These are phyloP conservation scores for Colletotrichum costaricense DNA, from an alignment of 2,329 filamentous ascomycete species.

Conservation along the genomic window DNA sequence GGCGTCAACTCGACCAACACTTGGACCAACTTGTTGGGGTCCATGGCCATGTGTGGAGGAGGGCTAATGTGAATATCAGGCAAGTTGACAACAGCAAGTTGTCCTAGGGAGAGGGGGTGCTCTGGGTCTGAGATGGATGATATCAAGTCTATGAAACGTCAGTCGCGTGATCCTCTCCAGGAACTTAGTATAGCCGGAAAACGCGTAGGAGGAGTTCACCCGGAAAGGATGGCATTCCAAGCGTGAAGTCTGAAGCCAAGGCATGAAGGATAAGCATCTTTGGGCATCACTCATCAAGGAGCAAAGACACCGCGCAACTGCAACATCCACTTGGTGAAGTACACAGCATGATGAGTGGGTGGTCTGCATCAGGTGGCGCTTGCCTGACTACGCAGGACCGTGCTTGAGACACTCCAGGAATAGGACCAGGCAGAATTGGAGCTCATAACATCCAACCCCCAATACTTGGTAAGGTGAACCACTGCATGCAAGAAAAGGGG, in stretches of 20 bases:
- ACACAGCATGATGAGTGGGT: background rate
- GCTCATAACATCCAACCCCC: background rate
- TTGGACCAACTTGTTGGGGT: conserved; percentile 69
- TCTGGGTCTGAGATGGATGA: conserved; percentile 96
- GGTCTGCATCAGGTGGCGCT: conserved; percentile 4
- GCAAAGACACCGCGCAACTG: background rate
- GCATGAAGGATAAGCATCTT: background rate
- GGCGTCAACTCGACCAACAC: conserved; percentile 93
- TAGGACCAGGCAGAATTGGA: background rate
- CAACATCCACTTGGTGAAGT: conserved; percentile 13
- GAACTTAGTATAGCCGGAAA: background rate
- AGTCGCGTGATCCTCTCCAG: conserved; percentile 43
- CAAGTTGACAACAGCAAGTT: conserved; percentile 95
- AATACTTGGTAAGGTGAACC: background rate
- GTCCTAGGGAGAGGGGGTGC: conserved; percentile 92
- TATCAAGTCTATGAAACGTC: conserved; percentile 78
- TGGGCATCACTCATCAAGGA: background rate
- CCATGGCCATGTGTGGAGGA: conserved; percentile 67
- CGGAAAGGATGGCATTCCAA: background rate
- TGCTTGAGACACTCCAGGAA: background rate
- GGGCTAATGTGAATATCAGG: conserved; percentile 86
- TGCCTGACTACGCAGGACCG: background rate
- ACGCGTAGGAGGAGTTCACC: background rate
- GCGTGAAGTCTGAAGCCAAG: background rate
- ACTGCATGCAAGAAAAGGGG: background rate